Conservation (phyloP, 805 yeast genomes). For the Starmerella stigmatis region DNA sequence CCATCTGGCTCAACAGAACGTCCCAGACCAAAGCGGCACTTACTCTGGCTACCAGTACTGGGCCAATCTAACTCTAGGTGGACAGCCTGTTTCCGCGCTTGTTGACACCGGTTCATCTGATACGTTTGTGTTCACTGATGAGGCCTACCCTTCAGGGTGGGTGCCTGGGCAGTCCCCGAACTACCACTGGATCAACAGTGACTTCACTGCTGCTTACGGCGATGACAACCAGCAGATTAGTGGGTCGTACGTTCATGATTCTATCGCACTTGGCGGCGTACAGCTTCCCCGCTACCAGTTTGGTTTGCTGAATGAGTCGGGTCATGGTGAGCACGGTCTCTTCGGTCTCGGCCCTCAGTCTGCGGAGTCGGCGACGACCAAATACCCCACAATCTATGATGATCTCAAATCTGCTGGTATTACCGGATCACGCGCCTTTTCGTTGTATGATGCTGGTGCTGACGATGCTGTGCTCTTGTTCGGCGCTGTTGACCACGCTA, state of each 20-base stretch:
- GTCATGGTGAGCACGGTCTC: constrained; percentile 33
- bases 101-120: constrained; percentile 67
- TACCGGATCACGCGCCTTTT: constrained; percentile 34
- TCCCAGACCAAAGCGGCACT: neutral
- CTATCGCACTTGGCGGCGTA: constrained; percentile 42
- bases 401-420: constrained; percentile 31
- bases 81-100: constrained; percentile 38
- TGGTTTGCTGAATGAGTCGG: constrained; percentile 59
- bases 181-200: constrained; percentile 10
- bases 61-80: constrained; percentile 35
- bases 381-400: constrained; percentile 25
- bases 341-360: constrained; percentile 30
- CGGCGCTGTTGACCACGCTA: constrained; percentile 36
- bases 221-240: constrained; percentile 28
- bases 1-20: neutral
- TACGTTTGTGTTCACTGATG: constrained; percentile 43
- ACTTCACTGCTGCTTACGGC: constrained; percentile 10
- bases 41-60: constrained; percentile 15
- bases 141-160: constrained; percentile 21
- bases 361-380: constrained; percentile 24
- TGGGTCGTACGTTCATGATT: constrained; percentile 54
- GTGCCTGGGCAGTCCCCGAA: constrained; percentile 22
- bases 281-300: constrained; percentile 45
- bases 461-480: constrained; percentile 32
- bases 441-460: constrained; percentile 31